Base-by-base conservation (phyloP, 2,329 filamentous ascomycete species). In the Rutstroemia sp. region DNA sequence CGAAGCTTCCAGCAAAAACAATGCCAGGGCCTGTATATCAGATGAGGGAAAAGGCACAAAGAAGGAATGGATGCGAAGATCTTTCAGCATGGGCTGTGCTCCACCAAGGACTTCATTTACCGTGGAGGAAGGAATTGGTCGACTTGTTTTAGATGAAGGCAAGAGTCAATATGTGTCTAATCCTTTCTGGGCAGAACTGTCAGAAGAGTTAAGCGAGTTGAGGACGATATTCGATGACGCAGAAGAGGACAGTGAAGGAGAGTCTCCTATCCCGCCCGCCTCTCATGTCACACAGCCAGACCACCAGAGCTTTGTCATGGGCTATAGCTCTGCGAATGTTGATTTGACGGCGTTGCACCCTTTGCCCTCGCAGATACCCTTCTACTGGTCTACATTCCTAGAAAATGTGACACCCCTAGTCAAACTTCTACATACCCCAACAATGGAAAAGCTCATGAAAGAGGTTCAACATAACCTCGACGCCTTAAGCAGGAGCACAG, bases 331-430 rank as follows among this genome's bases (percentile, higher is more conserved):
- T 1, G 77, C 80, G n/a, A 82, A 81, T 60, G 83, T 89, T 25
- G 81, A 90, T 62, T 73, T 90, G 61, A 72, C 78, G 17, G 74
- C 77, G 44, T 73, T 87, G 14, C 87, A 89, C 63, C 87, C 87
- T 1, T 66, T 83, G 0, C 78, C 83, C 0, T 81, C 82, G 1
- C 83, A 86, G 60, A 83, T 87, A 49, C 77, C 77, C 0, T 80
- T 81, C 49, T 81, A 89, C 55, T 90, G 87, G 87, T 78, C 83
- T 50, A 76, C 84, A 10, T 91, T 82, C 69, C 79, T 84, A 60
- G 84, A 89, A 61, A 89, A 88, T 52, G 86, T 91, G 8, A 86
- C 91, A 64, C 84, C 87, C 0, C 70, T 90, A 9, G 75, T 87
- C 63, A 90, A 89, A 67, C 75, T 90, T 12, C 67, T 90, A 7